Percentiles rank a stretch among this genome's conserved stretches.
phyloP scores from a whole-genome alignment of 108 stramenopile species.

The Cylindrotheca closterium region DNA sequence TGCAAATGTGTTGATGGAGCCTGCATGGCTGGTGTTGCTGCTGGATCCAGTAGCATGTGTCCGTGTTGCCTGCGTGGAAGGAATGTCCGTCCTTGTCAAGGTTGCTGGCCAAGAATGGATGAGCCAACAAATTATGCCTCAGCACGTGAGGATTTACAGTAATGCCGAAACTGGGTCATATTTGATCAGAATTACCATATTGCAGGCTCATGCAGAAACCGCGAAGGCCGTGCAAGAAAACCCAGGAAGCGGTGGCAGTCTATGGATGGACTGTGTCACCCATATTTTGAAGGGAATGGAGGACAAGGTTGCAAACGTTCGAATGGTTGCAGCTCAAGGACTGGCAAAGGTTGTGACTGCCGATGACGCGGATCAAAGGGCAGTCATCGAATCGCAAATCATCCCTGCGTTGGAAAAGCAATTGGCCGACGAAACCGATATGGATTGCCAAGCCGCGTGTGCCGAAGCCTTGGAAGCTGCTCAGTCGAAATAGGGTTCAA shows the following conservation, averaged over 20 bases:
- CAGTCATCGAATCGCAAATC: constrained; percentile 32
- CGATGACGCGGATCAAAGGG: constrained; percentile 30
- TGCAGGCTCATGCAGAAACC: constrained; percentile 59
- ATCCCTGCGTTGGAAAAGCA: constrained; percentile 38
- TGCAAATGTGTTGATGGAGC: constrained; percentile 71
- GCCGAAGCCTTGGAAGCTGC: constrained; percentile 25
- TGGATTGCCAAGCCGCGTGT: constrained; percentile 31
- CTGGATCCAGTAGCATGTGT: constrained; percentile 83
- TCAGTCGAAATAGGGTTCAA: constrained; percentile 26
- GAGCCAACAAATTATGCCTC: constrained; percentile 63
- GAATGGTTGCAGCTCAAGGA: constrained; percentile 84
- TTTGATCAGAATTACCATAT: constrained; percentile 79
- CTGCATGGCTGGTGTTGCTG: constrained; percentile 78
- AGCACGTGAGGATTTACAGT: constrained; percentile 71
- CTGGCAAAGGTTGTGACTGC: constrained; percentile 35
- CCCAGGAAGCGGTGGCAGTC: neutral
- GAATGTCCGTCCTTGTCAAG: constrained; percentile 68
- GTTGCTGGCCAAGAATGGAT: constrained; percentile 85
- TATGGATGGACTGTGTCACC: constrained; percentile 55
- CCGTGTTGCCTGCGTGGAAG: constrained; percentile 66
- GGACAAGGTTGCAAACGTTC: constrained; percentile 85
- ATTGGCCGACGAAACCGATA: constrained; percentile 44
- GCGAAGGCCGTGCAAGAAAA: constrained; percentile 40
- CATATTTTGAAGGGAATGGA: constrained; percentile 60
- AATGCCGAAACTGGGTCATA: constrained; percentile 58